Percentiles rank a stretch among this genome's conserved stretches.
Conservation (phyloP, 108 stramenopile genomes). For the Ochromonas danica region DNA sequence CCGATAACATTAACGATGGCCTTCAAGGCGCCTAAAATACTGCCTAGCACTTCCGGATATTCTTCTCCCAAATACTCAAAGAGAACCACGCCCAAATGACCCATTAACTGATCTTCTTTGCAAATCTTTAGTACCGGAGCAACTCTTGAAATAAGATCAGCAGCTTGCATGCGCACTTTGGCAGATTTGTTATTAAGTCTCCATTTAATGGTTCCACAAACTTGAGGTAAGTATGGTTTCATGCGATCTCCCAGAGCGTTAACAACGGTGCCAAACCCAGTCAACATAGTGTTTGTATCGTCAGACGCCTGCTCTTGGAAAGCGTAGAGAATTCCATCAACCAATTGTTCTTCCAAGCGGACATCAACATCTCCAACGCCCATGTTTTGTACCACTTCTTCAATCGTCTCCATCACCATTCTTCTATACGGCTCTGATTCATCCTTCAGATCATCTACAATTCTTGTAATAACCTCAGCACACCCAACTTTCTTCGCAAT, state of each 20-base stretch:
- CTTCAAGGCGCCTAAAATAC: conserved; percentile 85
- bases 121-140: conserved; percentile 97
- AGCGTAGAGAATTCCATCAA: conserved; percentile 97
- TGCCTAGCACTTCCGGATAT: conserved; percentile 92
- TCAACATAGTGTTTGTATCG: conserved; percentile 78
- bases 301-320: conserved; percentile 86
- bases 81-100: conserved; percentile 95
- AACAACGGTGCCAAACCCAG: conserved; percentile 93
- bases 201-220: conserved; percentile 97
- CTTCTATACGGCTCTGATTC: conserved; percentile 96
- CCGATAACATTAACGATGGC: conserved; percentile 97
- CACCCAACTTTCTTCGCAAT: conserved; percentile 97
- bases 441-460: conserved; percentile 99
- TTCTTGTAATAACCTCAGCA: conserved; percentile 84
- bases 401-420: conserved; percentile 98
- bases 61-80: conserved; percentile 99
- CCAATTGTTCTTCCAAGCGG: conserved; percentile 90
- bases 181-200: conserved; percentile 95
- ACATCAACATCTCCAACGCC: conserved; percentile 91
- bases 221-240: conserved; percentile 96
- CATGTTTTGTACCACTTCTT: conserved; percentile 83
- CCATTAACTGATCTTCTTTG: conserved; percentile 96
- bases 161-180: conserved; percentile 96
- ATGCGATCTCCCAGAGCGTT: conserved; percentile 89
- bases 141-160: conserved; percentile 92